Base-by-base conservation (phyloP, 495 filamentous ascomycete species). In the Friedmanniomyces endolithicus region DNA sequence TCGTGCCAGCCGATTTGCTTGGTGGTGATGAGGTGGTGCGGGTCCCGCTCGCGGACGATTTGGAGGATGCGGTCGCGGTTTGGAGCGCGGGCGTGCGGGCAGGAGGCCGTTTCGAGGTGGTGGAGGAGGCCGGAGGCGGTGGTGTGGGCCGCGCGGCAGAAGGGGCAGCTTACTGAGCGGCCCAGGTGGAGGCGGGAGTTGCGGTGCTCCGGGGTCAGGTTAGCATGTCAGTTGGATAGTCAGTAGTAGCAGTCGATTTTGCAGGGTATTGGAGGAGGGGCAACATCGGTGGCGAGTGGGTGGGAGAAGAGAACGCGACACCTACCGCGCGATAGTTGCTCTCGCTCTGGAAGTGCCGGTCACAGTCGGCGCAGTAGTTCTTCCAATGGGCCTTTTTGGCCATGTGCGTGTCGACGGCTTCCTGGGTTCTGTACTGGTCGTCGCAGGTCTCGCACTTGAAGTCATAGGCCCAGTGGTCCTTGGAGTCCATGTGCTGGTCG, bases 131-230 rank as follows among this genome's bases (percentile, higher is more conserved):
- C 73, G 44, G 70, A 73, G n/a, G 71, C 68, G 6, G 70, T 65
- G 8, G 67, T 68, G 55, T 68, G 75, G 8, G 7, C 45, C 20
- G 23, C 25, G 27, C 63, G 64, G 63, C 74, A 78, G 65, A 77
- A 75, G 1, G 74, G 70, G 45, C 73, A 78, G 6, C 40, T 0
- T 40, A 74, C 79, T 65, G 82, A 87, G 34, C 79, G 85, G 69
- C 94, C 89, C 62, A 87, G 85, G 59, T 90, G 77, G 65, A 92
- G 84, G 69, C 59, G 63, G 0, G 74, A 77, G 22, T 74, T 71
- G 1, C 72, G 60, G 57, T 78, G 74, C 73, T 76, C 49, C 27
- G 6, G 11, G 11, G 33, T 35, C 46, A n/a, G n/a, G n/a, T n/a
- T n/a, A n/a, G n/a, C n/a, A n/a, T n/a, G n/a, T n/a, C n/a, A n/a